Base-by-base conservation (phyloP, 2,329 filamentous ascomycete species). In the Chaetomium globosum region DNA sequence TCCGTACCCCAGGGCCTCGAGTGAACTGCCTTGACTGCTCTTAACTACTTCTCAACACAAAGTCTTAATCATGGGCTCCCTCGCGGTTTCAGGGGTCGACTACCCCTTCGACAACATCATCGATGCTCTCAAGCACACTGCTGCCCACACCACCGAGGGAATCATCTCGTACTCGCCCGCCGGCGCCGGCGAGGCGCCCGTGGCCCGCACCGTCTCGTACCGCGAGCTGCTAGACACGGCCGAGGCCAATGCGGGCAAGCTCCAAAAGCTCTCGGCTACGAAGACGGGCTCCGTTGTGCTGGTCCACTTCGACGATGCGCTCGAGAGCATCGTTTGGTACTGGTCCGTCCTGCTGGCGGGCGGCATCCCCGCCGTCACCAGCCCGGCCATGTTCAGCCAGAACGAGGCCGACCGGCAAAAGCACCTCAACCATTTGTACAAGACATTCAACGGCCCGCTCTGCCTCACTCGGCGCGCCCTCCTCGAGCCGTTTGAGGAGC, bases 251-350 rank as follows among this genome's bases (percentile, higher is more conserved):
- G 59, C 59, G 2, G 59, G 51, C 33, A 54, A 55, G 49, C 59
- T 61, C 23, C 59, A 61, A 19, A 46, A 54, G 51, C 26, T 33
- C 21, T 26, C 55, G 30, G 56, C 39, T 19, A 21, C 26, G 33
- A 57, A 59, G 51, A 43, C 30, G 6, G 53, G 48, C 10, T 31
- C 61, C 28, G 56, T 67, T 36, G 56, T 68, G 43, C 67, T 74
- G 4, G 53, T 74, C 8, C 69, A 73, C 61, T 59, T 74, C 21
- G 68, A 72, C 36, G 65, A 71, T 60, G 69, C 71, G 21, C 59
- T 58, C 54, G 71, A 74, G 59, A 64, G 53, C 31, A 71, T 74
- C 7, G 21, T 72, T 4, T 74, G 71, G 71, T 70, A 73, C 51
- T 74, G 72, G 73, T 64, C 72, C 7, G 63, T 70, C 10, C 30